Evolutionary conservation across 768 basidiomycete species (phyloP).

Genomic region (Suillus plorans): DNA sequence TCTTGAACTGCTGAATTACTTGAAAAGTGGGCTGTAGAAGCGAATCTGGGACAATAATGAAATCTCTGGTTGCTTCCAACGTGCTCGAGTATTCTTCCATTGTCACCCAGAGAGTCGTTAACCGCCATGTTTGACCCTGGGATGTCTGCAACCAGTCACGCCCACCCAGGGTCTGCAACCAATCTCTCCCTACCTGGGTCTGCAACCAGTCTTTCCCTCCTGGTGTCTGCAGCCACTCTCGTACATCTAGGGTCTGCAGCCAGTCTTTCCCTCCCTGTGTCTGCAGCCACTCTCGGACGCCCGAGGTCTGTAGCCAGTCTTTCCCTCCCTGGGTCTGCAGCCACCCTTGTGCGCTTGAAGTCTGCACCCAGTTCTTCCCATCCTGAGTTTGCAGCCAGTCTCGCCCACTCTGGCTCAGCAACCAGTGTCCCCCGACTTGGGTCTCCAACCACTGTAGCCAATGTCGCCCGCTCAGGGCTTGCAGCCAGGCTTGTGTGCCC

Average conservation of each 20-base stretch:
- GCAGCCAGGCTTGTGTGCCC: background rate
- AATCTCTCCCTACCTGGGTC: background rate
- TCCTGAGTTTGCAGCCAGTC: too few relatives aligned
- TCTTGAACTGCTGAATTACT: background rate
- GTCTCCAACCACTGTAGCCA: background rate
- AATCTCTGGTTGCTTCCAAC: background rate
- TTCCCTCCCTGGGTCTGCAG: background rate
- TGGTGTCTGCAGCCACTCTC: background rate
- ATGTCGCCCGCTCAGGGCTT: background rate
- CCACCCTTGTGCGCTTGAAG: fast-evolving
- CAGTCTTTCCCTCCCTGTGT: too few relatives aligned
- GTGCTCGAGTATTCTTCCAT: background rate
- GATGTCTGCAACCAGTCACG: background rate
- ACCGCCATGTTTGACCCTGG: background rate
- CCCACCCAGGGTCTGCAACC: background rate
- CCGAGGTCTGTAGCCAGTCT: background rate
- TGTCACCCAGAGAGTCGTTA: background rate
- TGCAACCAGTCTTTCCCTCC: background rate
- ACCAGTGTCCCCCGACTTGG: too few relatives aligned
- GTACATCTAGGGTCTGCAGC: background rate
- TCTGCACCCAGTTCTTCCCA: too few relatives aligned
- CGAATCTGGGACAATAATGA: background rate
- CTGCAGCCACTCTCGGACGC: too few relatives aligned
- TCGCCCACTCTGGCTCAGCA: background rate
- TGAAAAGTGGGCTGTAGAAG: background rate